These are phyloP conservation scores for Rugosomyces carneus DNA, from an alignment of 1,284 basidiomycete species.

Conservation along the genomic window DNA sequence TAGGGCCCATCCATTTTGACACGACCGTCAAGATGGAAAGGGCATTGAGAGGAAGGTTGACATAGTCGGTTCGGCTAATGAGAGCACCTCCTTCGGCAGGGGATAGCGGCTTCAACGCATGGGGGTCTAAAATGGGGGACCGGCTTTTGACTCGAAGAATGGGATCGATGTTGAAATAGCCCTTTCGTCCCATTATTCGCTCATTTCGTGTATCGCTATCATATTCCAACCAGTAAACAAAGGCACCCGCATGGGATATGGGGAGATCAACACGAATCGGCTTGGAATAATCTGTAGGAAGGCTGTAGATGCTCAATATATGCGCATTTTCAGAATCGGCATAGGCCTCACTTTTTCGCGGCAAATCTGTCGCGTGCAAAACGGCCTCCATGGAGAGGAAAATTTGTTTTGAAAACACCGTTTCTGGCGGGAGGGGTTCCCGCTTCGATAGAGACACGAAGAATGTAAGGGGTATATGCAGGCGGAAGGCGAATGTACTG, in stretches of 20 bases:
- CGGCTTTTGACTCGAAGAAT: conserved; percentile 72
- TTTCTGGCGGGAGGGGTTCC: conserved; percentile 85
- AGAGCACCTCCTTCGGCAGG: conserved; percentile 36
- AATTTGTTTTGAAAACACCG: conserved; percentile 90
- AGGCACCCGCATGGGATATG: conserved; percentile 92
- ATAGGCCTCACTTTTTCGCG: conserved; percentile 62
- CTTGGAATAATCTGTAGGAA: conserved; percentile 79
- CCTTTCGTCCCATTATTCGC: conserved; percentile 74
- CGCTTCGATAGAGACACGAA: conserved; percentile 84
- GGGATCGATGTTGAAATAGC: conserved; percentile 95
- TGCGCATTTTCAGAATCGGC: conserved; percentile 9
- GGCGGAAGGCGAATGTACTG: conserved; percentile 94
- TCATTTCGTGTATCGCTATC: conserved; percentile 53
- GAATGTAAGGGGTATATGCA: conserved; percentile 81
- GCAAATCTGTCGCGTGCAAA: conserved; percentile 78
- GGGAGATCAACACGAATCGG: conserved; percentile 89
- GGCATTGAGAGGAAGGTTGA: conserved; percentile 78
- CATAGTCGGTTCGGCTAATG: conserved; percentile 38
- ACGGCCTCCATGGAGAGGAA: conserved; percentile 83
- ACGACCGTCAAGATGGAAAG: conserved; percentile 84
- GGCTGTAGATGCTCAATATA: conserved; percentile 35
- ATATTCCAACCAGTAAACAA: conserved; percentile 91
- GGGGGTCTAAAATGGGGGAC: conserved; percentile 59
- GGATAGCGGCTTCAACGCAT: conserved; percentile 43
- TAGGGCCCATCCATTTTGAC: conserved; percentile 94